Percentiles rank a stretch among this genome's conserved stretches.
phyloP scores from a whole-genome alignment of 169 alveolate species.

The Condylostoma magnum region DNA sequence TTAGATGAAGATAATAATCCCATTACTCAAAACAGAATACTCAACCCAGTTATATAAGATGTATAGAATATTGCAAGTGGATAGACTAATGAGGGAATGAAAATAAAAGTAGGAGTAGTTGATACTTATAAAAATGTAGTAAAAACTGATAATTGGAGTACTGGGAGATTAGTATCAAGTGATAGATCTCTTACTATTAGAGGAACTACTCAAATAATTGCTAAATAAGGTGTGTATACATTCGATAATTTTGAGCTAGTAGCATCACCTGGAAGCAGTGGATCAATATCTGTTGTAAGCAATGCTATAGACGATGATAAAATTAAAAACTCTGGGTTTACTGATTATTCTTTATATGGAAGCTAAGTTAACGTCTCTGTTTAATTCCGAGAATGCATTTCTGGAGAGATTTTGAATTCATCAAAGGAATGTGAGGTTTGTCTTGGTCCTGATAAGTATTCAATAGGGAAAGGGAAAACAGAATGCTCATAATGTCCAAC shows the following conservation, averaged over 20 bases:
- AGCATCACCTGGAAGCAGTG: background rate
- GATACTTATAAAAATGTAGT: background rate
- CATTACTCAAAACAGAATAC: background rate
- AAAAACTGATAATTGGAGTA: background rate
- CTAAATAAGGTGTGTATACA: background rate
- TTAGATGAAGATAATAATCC: too few species aligned
- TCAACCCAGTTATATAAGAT: background rate
- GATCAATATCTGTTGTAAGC: background rate
- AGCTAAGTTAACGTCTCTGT: background rate
- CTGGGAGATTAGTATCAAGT: background rate
- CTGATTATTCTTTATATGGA: background rate
- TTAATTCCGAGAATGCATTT: background rate
- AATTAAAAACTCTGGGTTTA: background rate
- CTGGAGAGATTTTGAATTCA: background rate
- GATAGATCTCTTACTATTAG: background rate
- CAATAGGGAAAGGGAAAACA: background rate
- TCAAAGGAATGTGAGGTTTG: background rate
- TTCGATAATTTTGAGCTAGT: background rate
- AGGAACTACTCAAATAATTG: background rate
- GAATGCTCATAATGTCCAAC: constrained; percentile 14
- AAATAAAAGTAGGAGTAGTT: background rate
- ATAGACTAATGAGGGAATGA: background rate
- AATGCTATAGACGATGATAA: background rate
- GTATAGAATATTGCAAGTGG: background rate
- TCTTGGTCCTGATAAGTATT: background rate